These are phyloP conservation scores for Salix udensis DNA, from an alignment of 345 rosid genomes.

Conservation along the genomic window DNA sequence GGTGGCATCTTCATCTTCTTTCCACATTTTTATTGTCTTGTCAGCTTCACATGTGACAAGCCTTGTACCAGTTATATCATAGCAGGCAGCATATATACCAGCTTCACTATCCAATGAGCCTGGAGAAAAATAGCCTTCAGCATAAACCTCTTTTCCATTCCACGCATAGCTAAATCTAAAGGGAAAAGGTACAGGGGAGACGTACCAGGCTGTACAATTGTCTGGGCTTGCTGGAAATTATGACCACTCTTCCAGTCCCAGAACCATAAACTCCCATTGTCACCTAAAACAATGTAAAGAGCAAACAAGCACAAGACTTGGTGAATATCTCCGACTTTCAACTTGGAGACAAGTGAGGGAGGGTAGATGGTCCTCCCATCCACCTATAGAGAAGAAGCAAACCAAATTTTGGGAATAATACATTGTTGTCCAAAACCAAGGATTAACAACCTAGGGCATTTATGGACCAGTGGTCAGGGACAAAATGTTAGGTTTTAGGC, in stretches of 20 bases:
- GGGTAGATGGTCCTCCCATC: background rate
- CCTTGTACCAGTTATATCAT: conserved; percentile 85
- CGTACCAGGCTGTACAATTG: conserved; percentile 92
- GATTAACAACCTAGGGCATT: background rate
- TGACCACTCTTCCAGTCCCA: conserved; percentile 99
- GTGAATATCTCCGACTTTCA: background rate
- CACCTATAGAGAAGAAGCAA: background rate
- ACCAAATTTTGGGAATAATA: background rate
- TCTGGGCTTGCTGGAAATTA: conserved; percentile 91
- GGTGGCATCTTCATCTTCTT: conserved; percentile 87
- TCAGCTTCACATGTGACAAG: conserved; percentile 86
- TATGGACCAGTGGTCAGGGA: background rate
- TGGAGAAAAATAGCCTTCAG: conserved; percentile 21
- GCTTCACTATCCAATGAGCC: conserved; percentile 99
- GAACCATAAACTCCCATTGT: conserved; percentile 97
- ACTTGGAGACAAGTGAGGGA: background rate
- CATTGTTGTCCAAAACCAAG: background rate
- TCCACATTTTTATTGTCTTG: conserved; percentile 98
- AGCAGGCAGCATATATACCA: conserved; percentile 76
- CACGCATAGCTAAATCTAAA: background rate
- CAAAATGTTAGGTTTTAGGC: background rate
- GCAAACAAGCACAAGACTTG: conserved; percentile 1
- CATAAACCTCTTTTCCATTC: background rate
- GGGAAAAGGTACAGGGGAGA: background rate
- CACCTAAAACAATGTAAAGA: conserved; percentile 45